Conservation (phyloP, 768 basidiomycete genomes). For the Amanita polypyramis region DNA sequence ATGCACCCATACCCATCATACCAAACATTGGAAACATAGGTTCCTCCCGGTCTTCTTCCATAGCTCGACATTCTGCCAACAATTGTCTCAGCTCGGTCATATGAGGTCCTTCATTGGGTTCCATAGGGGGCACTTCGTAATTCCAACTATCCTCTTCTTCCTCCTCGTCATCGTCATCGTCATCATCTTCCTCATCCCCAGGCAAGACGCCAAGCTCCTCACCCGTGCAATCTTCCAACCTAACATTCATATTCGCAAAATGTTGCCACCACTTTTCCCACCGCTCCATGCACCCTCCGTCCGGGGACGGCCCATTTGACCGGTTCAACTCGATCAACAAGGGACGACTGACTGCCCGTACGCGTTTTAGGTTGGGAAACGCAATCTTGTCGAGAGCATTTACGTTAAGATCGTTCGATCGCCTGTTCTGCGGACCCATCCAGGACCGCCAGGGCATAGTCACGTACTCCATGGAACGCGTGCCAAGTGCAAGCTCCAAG, state of each 20-base stretch:
- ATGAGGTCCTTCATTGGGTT: slow-evolving; percentile 16
- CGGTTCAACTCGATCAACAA: slow-evolving; percentile 50
- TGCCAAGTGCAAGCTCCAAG: slow-evolving; percentile 57
- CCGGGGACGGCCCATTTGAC: slow-evolving; percentile 35
- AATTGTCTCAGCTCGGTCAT: slow-evolving; percentile 42
- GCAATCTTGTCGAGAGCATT: slow-evolving; percentile 37
- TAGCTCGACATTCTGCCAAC: slow-evolving; percentile 45
- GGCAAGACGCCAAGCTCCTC: slow-evolving; percentile 44
- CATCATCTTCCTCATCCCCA: slow-evolving; percentile 20
- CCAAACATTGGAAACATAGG: slow-evolving; percentile 15
- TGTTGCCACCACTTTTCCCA: slow-evolving; percentile 66
- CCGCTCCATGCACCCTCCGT: slow-evolving; percentile 34
- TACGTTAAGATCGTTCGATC: slow-evolving; percentile 60
- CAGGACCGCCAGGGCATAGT: slow-evolving; percentile 23
- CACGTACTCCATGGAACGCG: slow-evolving; percentile 16
- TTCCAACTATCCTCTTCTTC: slow-evolving; percentile 16
- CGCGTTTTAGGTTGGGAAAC: slow-evolving; percentile 51
- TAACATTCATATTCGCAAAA: slow-evolving; percentile 36
- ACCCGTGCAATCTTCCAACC: slow-evolving; percentile 73
- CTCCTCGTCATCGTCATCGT: slow-evolving; percentile 17
- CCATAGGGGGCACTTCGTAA: slow-evolving; percentile 18
- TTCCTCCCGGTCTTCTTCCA: slow-evolving; percentile 34
- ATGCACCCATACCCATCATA: slow-evolving; percentile 1
- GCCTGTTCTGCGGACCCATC: slow-evolving; percentile 27
- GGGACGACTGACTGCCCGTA: slow-evolving; percentile 46